phyloP scores from a whole-genome alignment of 2,329 filamentous ascomycete species.

The Sclerotinia spermophila region DNA sequence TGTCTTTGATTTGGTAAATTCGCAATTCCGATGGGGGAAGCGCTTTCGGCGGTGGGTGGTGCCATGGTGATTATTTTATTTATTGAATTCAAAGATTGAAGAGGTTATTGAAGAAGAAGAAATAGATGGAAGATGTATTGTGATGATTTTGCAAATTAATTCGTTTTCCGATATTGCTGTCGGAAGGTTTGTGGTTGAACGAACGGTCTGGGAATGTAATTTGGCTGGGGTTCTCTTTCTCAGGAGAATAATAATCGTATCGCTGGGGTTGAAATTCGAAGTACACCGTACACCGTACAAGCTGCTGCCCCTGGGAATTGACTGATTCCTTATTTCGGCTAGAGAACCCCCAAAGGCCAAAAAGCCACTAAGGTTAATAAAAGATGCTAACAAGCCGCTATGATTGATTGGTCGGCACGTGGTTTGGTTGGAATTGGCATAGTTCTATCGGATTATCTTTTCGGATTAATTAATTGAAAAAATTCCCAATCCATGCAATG shows the following conservation, averaged over 20 bases:
- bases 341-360: conserved; percentile 12
- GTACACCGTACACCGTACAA: too few species aligned
- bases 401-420: not conserved
- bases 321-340: conserved; percentile 17
- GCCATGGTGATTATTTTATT: conserved; percentile 45
- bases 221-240: too few species aligned
- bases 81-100: not conserved
- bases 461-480: conserved; percentile 20
- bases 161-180: conserved; percentile 11
- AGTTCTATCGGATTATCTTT: conserved; percentile 21
- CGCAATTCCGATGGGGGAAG: conserved; percentile 69
- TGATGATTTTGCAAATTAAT: conserved; percentile 4
- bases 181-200: conserved; percentile 7
- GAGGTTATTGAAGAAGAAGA: not conserved
- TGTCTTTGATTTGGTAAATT: conserved; percentile 71
- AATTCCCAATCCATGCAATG: conserved; percentile 12
- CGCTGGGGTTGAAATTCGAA: conserved; percentile 17
- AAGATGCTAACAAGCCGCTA: not conserved
- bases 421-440: too few species aligned
- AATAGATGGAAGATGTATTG: not conserved
- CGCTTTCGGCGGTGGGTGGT: conserved; percentile 55
- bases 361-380: conserved; percentile 1
- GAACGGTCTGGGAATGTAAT: conserved; percentile 2
- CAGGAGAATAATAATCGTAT: conserved; percentile 16
- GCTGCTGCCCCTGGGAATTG: conserved; percentile 18